These are phyloP conservation scores for Aspergillus taichungensis DNA, from an alignment of 495 filamentous ascomycete species.

Conservation along the genomic window DNA sequence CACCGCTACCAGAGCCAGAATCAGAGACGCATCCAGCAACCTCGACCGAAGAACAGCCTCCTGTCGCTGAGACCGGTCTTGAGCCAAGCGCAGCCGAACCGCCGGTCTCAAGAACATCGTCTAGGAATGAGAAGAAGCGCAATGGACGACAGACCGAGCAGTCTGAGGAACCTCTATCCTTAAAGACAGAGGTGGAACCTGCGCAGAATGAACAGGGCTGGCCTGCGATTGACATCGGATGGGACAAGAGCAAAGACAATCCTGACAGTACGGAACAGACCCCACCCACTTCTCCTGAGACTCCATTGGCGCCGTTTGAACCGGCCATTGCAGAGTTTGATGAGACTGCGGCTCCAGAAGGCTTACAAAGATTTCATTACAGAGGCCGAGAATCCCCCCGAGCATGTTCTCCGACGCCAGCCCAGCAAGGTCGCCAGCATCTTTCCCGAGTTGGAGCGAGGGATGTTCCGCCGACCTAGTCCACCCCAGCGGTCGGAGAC, in stretches of 20 bases:
- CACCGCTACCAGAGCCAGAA: slow-evolving; percentile 3
- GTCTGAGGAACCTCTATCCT: slow-evolving; percentile 6
- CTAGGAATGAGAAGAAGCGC: slow-evolving; percentile 19
- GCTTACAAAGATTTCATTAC: slow-evolving; percentile 2
- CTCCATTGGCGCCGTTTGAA: slow-evolving; percentile 19
- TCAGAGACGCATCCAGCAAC: background rate
- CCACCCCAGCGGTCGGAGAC: slow-evolving; percentile 15
- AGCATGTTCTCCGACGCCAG: background rate
- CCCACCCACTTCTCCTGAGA: slow-evolving; percentile 15
- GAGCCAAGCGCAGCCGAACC: slow-evolving; percentile 5
- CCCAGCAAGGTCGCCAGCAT: slow-evolving; percentile 26
- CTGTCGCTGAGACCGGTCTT: background rate
- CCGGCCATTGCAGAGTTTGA: slow-evolving; percentile 29
- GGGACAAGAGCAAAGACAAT: slow-evolving; percentile 23
- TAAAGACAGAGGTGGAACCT: slow-evolving; percentile 13
- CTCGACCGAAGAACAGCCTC: slow-evolving; percentile 14
- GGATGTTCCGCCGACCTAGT: slow-evolving; percentile 22
- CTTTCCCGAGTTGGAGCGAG: slow-evolving; percentile 32
- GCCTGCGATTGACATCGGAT: slow-evolving; percentile 26
- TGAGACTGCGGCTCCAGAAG: slow-evolving; percentile 22
- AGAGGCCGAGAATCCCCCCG: too few species aligned
- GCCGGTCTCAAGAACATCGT: background rate
- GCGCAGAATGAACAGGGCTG: slow-evolving; percentile 22
- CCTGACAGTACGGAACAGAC: slow-evolving; percentile 11
- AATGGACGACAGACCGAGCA: slow-evolving; percentile 5